Evolutionary conservation across 176 grass and related monocot genomes (phyloP).

Genomic region (Eragrostis curvula): DNA sequence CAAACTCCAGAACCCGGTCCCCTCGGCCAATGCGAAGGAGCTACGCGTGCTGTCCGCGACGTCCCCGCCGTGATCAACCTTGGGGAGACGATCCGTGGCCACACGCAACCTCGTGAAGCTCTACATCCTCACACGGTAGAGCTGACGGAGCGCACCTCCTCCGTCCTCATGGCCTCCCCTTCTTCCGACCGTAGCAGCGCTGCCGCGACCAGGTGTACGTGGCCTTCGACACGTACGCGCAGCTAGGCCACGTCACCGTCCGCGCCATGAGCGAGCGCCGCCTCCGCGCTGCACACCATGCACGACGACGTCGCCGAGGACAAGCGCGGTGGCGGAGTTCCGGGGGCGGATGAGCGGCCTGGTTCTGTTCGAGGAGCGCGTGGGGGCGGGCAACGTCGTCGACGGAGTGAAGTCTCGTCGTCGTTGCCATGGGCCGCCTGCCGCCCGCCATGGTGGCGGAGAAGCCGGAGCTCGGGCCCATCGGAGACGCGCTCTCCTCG

Average conservation of each 20-base stretch:
- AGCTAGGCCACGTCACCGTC: constrained; percentile 69
- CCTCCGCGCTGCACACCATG: constrained; percentile 81
- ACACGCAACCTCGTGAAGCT: constrained; percentile 68
- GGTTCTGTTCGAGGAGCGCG: constrained; percentile 60
- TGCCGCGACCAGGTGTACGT: constrained; percentile 65
- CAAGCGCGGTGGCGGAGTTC: constrained; percentile 67
- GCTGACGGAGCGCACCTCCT: constrained; percentile 87
- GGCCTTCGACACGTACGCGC: constrained; percentile 81
- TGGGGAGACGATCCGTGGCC: constrained; percentile 71
- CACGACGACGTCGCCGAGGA: constrained; percentile 82
- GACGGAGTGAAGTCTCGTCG: constrained; percentile 70
- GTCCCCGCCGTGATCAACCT: constrained; percentile 75
- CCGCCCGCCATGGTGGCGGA: constrained; percentile 74
- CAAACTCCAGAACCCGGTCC: too few relatives aligned
- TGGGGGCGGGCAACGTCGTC: constrained; percentile 55
- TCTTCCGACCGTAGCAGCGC: constrained; percentile 43
- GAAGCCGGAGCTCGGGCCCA: constrained; percentile 88
- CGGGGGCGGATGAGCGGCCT: constrained; percentile 40
- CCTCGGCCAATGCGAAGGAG: constrained; percentile 46
- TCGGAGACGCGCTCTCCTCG: constrained; percentile 72
- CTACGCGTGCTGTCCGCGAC: constrained; percentile 75
- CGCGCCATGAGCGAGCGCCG: constrained; percentile 73
- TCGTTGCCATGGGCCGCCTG: constrained; percentile 79
- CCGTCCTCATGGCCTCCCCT: constrained; percentile 77
- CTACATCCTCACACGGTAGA: constrained; percentile 89